A percentile compares a stretch with the other conserved stretches of the same genome.
These are phyloP conservation scores for Lactarius pseudohatsudake DNA, from an alignment of 768 basidiomycete genomes.

Conservation along the genomic window DNA sequence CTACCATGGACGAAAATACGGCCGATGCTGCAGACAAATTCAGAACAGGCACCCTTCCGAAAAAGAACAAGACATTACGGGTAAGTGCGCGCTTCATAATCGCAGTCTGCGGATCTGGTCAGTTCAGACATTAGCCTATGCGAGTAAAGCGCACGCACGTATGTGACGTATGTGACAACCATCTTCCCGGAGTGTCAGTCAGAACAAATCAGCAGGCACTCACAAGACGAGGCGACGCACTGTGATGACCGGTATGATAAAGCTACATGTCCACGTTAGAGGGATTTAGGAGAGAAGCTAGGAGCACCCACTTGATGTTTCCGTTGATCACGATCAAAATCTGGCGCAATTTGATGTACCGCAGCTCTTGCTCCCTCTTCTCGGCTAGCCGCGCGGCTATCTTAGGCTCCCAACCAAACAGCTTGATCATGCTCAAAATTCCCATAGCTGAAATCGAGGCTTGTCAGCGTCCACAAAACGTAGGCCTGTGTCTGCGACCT, in stretches of 20 bases:
- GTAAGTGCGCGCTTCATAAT: slow-evolving; percentile 39
- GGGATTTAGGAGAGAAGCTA: not conserved
- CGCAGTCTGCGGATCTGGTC: slow-evolving; percentile 29
- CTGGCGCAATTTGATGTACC: slow-evolving; percentile 37
- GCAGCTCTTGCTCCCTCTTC: slow-evolving; percentile 44
- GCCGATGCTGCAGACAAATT: slow-evolving; percentile 28
- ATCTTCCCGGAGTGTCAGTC: slow-evolving; percentile 31
- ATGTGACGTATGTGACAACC: slow-evolving; percentile 39
- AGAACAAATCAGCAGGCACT: not conserved
- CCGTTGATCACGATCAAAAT: slow-evolving; percentile 38
- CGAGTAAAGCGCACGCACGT: slow-evolving; percentile 21
- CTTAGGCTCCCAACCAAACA: slow-evolving; percentile 64
- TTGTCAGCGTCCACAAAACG: slow-evolving; percentile 12
- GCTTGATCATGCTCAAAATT: slow-evolving; percentile 51
- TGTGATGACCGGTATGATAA: slow-evolving; percentile 40
- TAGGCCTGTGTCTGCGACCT: not conserved
- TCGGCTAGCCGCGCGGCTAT: slow-evolving; percentile 35
- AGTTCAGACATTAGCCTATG: not conserved
- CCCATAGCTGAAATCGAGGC: slow-evolving; percentile 33
- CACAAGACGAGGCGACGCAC: slow-evolving; percentile 23
- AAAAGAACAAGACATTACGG: slow-evolving; percentile 17
- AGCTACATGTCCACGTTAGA: slow-evolving; percentile 31
- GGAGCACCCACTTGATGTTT: slow-evolving; percentile 35
- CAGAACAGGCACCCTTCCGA: not conserved
- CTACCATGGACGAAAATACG: slow-evolving; percentile 36